Percentiles rank a stretch among this genome's conserved stretches.
phyloP scores from a whole-genome alignment of 2,329 filamentous ascomycete species.

The Fonsecaea pugnacius region DNA sequence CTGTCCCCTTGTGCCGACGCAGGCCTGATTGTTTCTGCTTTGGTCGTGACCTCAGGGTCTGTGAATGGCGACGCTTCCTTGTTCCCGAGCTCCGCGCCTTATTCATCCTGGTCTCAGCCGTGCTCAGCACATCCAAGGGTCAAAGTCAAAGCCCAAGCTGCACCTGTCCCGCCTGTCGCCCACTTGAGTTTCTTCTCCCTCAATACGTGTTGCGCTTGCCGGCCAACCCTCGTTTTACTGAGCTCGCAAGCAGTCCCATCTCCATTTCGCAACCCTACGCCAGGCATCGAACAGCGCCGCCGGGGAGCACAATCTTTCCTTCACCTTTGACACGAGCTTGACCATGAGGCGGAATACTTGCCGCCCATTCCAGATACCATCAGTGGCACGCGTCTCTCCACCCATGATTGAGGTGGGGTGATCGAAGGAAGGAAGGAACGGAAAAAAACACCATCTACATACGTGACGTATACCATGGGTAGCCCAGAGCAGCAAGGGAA shows the following conservation, averaged over 20 bases:
- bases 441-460: not conserved
- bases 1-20: constrained; percentile 8
- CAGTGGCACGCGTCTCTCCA: constrained; percentile 16
- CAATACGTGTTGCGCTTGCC: not conserved
- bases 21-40: constrained; percentile 5
- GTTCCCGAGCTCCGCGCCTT: constrained; percentile 11
- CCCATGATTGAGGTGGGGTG: constrained; percentile 26
- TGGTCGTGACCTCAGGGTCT: not conserved
- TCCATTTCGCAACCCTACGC: not conserved
- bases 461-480: constrained; percentile 25
- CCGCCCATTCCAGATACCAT: constrained; percentile 17
- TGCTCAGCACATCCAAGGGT: constrained; percentile 5
- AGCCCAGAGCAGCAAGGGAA: constrained; percentile 15
- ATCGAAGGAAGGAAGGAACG: constrained; percentile 3
- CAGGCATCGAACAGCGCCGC: constrained; percentile 1
- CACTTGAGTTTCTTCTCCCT: constrained; percentile 4
- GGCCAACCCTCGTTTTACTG: not conserved
- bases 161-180: constrained; percentile 13
- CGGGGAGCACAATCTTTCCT: constrained; percentile 20
- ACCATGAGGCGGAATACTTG: constrained; percentile 31
- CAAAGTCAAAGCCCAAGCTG: constrained; percentile 23
- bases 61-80: constrained; percentile 17
- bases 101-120: constrained; percentile 19
- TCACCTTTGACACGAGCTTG: constrained; percentile 19
- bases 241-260: not conserved